Base-by-base conservation (phyloP, 2,329 filamentous ascomycete genomes). In the Pseudogymnoascus sp. region DNA sequence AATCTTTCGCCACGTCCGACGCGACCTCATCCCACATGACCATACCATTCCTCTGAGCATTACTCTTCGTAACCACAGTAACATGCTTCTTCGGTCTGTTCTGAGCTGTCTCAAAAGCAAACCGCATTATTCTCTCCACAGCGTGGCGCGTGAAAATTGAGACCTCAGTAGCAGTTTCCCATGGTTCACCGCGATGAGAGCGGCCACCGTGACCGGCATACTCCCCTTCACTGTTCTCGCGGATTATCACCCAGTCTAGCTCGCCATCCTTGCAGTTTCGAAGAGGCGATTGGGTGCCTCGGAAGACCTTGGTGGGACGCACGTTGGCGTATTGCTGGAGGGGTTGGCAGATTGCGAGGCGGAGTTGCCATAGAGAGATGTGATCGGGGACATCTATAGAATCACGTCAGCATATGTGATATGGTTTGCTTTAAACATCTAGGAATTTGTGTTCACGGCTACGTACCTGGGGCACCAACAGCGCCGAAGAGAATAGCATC, bases 311-410 rank as follows among this genome's bases (percentile, higher is more conserved):
- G 0, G 83, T 86, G 0, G 85, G 86, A 4, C 86, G 80, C 1
- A 89, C 82, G 69, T 89, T 89, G 65, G 85, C 85, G 68, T 87
- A 89, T 70, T 88, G 85, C 68, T 88, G 85, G 60, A 88, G 76
- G 11, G 81, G 78, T 68, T 87, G 84, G 69, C 86, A 83, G 67
- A 89, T 85, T 1, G 85, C 83, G 1, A 89, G 78, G 36, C 85
- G 83, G 13, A 89, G 78, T 28, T 79, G 78, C 86, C 86, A 88
- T 19, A 89, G 82, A 0, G 84, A 86, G 68, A 88, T 85, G 68
- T 88, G 85, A 68, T 88, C 86, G 0, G 86, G 85, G 0, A 88
- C 84, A 62, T 85, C 80, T 74, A 78, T 28, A 6, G 21, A 48
- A 23, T 48, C 2, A 48, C 13, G 25, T 48, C 19, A 48, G 43